Conservation (phyloP, 2,329 filamentous ascomycete species). For the Penicillium sp. region DNA sequence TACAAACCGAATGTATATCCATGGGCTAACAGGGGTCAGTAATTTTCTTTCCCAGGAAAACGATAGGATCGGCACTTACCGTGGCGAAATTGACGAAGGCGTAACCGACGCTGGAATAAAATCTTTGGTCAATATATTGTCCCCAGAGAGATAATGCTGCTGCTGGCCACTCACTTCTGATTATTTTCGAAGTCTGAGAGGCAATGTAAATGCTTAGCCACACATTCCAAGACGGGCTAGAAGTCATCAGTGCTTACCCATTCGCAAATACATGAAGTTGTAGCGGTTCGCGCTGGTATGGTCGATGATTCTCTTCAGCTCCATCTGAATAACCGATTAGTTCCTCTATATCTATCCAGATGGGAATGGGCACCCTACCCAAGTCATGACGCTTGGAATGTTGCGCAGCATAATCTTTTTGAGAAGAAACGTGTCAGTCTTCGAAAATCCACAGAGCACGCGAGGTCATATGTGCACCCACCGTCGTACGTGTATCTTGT, state of each 20-base stretch:
- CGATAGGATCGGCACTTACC: slow-evolving; percentile 49
- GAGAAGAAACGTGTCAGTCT: slow-evolving; percentile 3
- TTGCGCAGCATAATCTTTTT: slow-evolving; percentile 85
- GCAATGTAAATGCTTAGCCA: neutral
- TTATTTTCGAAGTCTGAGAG: slow-evolving; percentile 71
- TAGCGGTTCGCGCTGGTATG: slow-evolving; percentile 76
- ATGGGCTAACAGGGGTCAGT: slow-evolving; percentile 58
- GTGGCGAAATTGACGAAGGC: slow-evolving; percentile 94
- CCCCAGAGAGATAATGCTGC: neutral
- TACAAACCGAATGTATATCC: slow-evolving; percentile 67
- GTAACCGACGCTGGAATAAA: slow-evolving; percentile 73
- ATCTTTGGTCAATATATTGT: slow-evolving; percentile 4
- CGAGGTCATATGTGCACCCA: neutral
- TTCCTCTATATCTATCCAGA: slow-evolving; percentile 7
- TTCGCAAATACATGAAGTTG: slow-evolving; percentile 93
- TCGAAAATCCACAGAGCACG: neutral
- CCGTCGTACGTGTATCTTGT: slow-evolving; percentile 2
- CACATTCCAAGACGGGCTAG: neutral
- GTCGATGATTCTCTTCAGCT: slow-evolving; percentile 78
- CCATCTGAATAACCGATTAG: slow-evolving; percentile 46
- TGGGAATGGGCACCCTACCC: slow-evolving; percentile 33
- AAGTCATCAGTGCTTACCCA: slow-evolving; percentile 49
- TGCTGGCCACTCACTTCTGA: slow-evolving; percentile 65
- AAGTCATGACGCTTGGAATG: slow-evolving; percentile 82
- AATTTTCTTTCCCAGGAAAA: neutral